These are phyloP conservation scores for Gardenia jasminoides DNA, from an alignment of 257 asterid genomes.

Conservation along the genomic window DNA sequence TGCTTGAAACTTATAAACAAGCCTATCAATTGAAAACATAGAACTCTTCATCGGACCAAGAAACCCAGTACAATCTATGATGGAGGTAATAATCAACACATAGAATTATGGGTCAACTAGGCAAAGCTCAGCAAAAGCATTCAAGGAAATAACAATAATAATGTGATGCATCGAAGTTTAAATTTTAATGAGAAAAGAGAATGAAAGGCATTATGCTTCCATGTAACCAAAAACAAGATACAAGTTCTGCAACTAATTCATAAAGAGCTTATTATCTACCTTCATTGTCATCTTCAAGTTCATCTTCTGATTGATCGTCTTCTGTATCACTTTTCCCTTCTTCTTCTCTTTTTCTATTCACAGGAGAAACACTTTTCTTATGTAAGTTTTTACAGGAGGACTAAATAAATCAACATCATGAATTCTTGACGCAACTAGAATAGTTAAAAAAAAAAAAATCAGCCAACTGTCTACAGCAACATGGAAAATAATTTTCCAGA, in stretches of 20 bases:
- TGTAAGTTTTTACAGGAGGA: background rate
- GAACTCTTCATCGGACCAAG: too few relatives aligned
- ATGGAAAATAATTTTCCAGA: background rate
- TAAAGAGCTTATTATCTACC: slow-evolving; percentile 24
- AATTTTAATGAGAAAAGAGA: background rate
- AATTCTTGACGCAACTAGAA: slow-evolving; percentile 4
- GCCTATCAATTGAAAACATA: background rate
- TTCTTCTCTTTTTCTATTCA: slow-evolving; percentile 65
- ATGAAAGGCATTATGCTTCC: background rate
- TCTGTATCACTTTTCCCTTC: slow-evolving; percentile 61
- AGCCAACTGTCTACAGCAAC: background rate
- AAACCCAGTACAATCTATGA: background rate
- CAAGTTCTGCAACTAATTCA: background rate
- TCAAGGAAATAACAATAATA: background rate
- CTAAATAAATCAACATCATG: background rate
- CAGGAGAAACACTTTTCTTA: background rate
- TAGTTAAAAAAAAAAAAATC: background rate
- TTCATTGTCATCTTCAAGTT: slow-evolving; percentile 35
- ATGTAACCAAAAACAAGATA: background rate
- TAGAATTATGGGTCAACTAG: background rate
- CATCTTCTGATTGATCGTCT: slow-evolving; percentile 35
- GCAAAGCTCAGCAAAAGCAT: background rate
- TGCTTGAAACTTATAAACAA: background rate
- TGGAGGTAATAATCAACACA: background rate
- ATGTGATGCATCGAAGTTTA: background rate